Evolutionary conservation across 176 grass and related monocot species (phyloP).

Genomic region (Phoenix roebelenii): DNA sequence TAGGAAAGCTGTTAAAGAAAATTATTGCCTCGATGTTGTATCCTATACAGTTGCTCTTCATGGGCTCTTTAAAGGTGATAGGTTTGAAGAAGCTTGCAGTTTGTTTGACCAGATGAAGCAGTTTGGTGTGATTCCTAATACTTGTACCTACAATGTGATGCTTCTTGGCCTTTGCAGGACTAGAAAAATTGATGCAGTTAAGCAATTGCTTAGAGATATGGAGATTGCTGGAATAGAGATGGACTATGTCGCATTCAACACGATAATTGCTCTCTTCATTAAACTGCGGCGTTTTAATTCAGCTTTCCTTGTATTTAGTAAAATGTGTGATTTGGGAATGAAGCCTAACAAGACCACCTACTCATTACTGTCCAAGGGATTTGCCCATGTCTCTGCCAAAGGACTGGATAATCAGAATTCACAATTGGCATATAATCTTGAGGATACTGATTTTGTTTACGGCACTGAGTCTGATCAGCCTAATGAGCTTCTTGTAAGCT

Average conservation of each 20-base stretch:
- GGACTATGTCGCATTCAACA: conserved; percentile 66
- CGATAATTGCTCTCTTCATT: conserved; percentile 48
- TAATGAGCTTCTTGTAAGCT: conserved; percentile 50
- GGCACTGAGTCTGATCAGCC: conserved; percentile 32
- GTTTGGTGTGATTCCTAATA: conserved; percentile 46
- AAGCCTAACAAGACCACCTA: conserved; percentile 31
- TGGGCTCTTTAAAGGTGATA: conserved; percentile 42
- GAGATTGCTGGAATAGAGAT: conserved; percentile 41
- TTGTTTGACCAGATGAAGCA: conserved; percentile 76
- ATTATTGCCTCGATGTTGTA: conserved; percentile 48
- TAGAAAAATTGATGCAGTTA: conserved; percentile 45
- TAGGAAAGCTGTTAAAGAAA: conserved; percentile 31
- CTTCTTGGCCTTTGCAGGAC: conserved; percentile 58
- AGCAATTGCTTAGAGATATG: conserved; percentile 60
- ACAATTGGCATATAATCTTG: conserved; percentile 8
- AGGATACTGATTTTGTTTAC: conserved; percentile 22
- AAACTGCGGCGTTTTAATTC: conserved; percentile 33
- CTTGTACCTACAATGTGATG: conserved; percentile 77
- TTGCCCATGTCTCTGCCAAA: conserved; percentile 18
- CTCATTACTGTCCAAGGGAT: conserved; percentile 36
- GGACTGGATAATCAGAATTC: conserved; percentile 10
- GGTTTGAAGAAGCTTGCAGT: conserved; percentile 50
- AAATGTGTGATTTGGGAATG: conserved; percentile 66
- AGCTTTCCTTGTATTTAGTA: conserved; percentile 32
- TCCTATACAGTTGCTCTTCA: conserved; percentile 71